Percentiles rank a stretch among this genome's conserved stretches.
phyloP scores from a whole-genome alignment of 495 filamentous ascomycete species.

The Trichoderma virens region DNA sequence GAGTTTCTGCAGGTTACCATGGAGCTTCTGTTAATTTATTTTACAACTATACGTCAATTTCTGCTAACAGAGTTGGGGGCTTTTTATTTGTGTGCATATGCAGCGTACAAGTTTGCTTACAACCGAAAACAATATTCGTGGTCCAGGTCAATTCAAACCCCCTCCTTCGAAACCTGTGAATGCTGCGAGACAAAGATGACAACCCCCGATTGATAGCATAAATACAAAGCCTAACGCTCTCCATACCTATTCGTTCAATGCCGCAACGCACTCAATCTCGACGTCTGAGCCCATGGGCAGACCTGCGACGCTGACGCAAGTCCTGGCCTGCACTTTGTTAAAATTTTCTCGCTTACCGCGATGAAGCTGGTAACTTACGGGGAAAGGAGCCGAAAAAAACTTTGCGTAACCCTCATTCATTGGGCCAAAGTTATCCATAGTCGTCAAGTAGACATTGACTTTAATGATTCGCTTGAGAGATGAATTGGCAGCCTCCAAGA shows the following conservation, averaged over 20 bases:
- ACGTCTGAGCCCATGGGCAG: conserved; percentile 60
- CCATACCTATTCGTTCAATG: conserved; percentile 5
- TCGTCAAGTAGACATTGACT: conserved; percentile 58
- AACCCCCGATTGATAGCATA: too few relatives aligned
- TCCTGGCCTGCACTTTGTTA: conserved; percentile 1
- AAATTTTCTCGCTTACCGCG: not conserved
- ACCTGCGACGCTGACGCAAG: conserved; percentile 58
- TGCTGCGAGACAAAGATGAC: too few relatives aligned
- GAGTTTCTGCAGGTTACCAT: too few relatives aligned
- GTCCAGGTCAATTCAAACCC: too few relatives aligned
- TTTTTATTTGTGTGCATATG: too few relatives aligned
- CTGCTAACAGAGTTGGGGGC: too few relatives aligned
- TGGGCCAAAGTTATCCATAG: conserved; percentile 58
- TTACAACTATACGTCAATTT: too few relatives aligned
- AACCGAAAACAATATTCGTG: too few relatives aligned
- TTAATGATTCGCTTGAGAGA: conserved; percentile 55
- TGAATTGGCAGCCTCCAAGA: conserved; percentile 54
- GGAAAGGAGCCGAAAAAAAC: conserved; percentile 37
- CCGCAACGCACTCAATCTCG: conserved; percentile 62
- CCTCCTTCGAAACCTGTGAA: too few relatives aligned
- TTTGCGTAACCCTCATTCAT: conserved; percentile 42
- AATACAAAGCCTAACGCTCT: too few relatives aligned
- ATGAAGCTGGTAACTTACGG: not conserved
- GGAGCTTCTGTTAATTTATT: too few relatives aligned
- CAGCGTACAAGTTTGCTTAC: too few relatives aligned